phyloP scores from a whole-genome alignment of 2,329 filamentous ascomycete genomes.

The Monosporascus sp. region DNA sequence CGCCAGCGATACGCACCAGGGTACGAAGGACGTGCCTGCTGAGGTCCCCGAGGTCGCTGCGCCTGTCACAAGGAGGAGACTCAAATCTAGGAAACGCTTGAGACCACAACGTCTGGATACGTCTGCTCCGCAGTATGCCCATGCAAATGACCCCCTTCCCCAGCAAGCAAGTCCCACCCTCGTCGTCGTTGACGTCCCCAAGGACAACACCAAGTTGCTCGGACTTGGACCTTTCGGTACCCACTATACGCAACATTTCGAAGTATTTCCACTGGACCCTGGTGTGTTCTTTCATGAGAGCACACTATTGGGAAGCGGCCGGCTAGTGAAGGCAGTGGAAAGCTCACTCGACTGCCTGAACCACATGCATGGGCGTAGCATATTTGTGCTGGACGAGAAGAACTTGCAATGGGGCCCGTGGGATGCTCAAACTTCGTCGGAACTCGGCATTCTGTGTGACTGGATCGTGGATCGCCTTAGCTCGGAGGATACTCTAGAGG shows the following conservation, averaged over 20 bases:
- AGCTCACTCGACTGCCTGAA: constrained; percentile 24
- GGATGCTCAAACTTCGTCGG: constrained; percentile 55
- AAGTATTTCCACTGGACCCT: constrained; percentile 52
- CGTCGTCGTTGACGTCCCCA: constrained; percentile 11
- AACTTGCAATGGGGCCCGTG: constrained; percentile 51
- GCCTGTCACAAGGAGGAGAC: constrained; percentile 4
- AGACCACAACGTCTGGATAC: constrained; percentile 43
- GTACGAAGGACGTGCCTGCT: neutral
- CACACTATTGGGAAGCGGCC: constrained; percentile 54
- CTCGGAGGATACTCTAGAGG: constrained; percentile 8
- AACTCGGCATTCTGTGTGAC: constrained; percentile 58
- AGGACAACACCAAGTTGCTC: constrained; percentile 35
- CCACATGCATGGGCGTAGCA: constrained; percentile 27
- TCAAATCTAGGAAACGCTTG: constrained; percentile 36
- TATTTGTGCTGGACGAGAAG: constrained; percentile 44
- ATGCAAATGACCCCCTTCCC: constrained; percentile 49
- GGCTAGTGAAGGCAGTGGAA: constrained; percentile 35
- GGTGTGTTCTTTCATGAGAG: constrained; percentile 56
- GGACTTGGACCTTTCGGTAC: constrained; percentile 58
- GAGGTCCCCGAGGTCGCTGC: neutral
- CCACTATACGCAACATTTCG: constrained; percentile 58
- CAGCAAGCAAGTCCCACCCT: constrained; percentile 19
- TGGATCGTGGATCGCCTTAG: constrained; percentile 45
- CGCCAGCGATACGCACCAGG: constrained; percentile 8
- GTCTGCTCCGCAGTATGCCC: constrained; percentile 47